These are phyloP conservation scores for Apiospora kogelbergensis DNA, from an alignment of 2,329 filamentous ascomycete species.

Conservation along the genomic window DNA sequence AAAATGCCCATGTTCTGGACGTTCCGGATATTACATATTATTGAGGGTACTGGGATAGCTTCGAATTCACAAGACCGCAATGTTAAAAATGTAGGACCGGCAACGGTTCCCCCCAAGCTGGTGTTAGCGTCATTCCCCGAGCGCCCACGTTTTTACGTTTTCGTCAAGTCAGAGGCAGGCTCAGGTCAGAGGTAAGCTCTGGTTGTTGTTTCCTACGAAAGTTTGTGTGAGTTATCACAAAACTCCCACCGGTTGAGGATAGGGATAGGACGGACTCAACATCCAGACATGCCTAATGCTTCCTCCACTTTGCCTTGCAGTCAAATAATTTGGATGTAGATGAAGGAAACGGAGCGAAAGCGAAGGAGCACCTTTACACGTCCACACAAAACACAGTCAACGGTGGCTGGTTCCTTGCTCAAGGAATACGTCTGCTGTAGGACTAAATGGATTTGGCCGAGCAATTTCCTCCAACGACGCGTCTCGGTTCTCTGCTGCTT, in stretches of 20 bases:
- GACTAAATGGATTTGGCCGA: slow-evolving; percentile 1
- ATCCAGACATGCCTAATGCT: too few relatives aligned
- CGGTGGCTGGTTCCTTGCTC: neutral
- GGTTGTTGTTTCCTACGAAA: neutral
- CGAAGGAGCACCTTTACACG: neutral
- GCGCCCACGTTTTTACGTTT: neutral
- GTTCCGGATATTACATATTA: neutral
- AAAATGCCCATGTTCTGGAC: neutral
- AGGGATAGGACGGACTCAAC: neutral
- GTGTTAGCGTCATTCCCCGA: neutral
- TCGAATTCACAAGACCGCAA: neutral
- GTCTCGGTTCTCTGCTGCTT: slow-evolving; percentile 4
- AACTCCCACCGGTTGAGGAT: neutral
- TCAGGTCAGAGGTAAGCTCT: neutral
- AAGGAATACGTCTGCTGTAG: neutral
- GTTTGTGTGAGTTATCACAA: neutral
- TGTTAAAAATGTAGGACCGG: neutral
- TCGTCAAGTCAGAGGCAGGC: neutral
- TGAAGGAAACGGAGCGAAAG: neutral
- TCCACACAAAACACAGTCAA: neutral
- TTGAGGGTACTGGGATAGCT: neutral
- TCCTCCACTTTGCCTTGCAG: neutral
- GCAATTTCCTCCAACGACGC: slow-evolving; percentile 5
- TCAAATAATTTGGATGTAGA: neutral
- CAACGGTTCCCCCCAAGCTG: neutral